Evolutionary conservation across 768 basidiomycete genomes (phyloP).

Genomic region (Macrocybe gigantea): DNA sequence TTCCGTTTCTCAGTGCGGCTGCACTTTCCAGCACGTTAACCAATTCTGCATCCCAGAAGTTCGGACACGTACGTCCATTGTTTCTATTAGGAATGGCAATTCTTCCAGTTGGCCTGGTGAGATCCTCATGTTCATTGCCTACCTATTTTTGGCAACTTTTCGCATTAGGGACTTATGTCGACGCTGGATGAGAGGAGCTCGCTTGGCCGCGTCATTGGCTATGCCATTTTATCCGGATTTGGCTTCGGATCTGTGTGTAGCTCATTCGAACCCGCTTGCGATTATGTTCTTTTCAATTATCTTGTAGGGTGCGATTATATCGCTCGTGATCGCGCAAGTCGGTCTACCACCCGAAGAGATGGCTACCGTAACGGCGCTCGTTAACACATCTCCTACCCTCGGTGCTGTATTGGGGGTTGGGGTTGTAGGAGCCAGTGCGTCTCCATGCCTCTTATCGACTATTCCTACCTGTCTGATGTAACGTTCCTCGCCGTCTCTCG

Average conservation of each 20-base stretch:
- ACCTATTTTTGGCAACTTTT: background rate
- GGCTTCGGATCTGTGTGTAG: constrained; percentile 17
- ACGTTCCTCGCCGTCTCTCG: background rate
- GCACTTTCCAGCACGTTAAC: constrained; percentile 12
- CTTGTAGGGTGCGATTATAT: background rate
- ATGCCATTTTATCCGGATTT: constrained; percentile 14
- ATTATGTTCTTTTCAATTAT: background rate
- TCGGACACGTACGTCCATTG: constrained; percentile 8
- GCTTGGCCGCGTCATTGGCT: constrained; percentile 15
- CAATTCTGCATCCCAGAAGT: constrained; percentile 10
- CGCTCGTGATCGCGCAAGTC: constrained; percentile 15
- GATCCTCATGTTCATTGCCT: background rate
- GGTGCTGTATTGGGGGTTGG: constrained; percentile 21
- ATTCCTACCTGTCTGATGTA: too few relatives aligned
- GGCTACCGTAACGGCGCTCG: constrained; percentile 19
- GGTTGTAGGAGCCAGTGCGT: constrained; percentile 17
- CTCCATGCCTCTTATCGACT: background rate
- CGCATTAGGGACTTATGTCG: constrained; percentile 15
- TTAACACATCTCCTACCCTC: constrained; percentile 12
- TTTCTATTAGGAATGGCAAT: constrained; percentile 9
- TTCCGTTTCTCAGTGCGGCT: constrained; percentile 16
- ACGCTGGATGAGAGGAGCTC: constrained; percentile 15
- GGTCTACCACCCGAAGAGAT: constrained; percentile 15
- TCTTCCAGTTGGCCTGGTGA: constrained; percentile 16
- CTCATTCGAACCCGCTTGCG: background rate